A percentile compares a stretch with the other conserved stretches of the same genome.
phyloP scores from a whole-genome alignment of 306 rosid species.

The Prunus davidiana region DNA sequence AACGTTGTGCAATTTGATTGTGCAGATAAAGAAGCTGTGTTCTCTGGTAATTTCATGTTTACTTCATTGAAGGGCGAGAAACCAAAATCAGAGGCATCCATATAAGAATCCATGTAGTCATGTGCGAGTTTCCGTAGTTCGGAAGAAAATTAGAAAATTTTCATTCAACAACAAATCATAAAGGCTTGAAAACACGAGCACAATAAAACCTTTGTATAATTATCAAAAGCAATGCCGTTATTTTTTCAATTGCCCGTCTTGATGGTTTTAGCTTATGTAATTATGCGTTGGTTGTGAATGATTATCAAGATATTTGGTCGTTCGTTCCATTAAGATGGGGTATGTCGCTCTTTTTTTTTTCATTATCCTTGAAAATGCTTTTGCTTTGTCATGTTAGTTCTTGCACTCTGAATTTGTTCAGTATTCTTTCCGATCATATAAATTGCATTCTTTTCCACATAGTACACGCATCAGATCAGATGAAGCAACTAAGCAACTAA shows the following conservation, averaged over 20 bases:
- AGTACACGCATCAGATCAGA: no score
- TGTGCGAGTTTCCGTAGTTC: background rate
- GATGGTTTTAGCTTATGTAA: background rate
- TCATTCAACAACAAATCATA: background rate
- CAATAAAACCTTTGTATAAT: conserved; percentile 9
- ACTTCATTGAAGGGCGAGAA: conserved; percentile 52
- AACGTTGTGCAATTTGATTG: conserved; percentile 33
- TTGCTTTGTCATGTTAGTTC: no score
- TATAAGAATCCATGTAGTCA: conserved; percentile 16
- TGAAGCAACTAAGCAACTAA: no score
- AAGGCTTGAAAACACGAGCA: conserved; percentile 2
- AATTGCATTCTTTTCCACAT: no score
- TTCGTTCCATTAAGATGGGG: no score
- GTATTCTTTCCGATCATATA: no score
- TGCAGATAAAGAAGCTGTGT: conserved; percentile 80
- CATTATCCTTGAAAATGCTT: no score
- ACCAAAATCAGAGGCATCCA: conserved; percentile 19
- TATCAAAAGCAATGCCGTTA: background rate
- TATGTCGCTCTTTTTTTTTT: no score
- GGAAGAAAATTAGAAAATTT: background rate
- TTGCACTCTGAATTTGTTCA: no score
- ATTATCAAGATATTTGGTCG: no score
- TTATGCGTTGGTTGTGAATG: no score
- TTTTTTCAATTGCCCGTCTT: background rate
- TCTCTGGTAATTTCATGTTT: conserved; percentile 79